A percentile compares a stretch with the other conserved stretches of the same genome.
phyloP scores from a whole-genome alignment of 306 rosid species.

The Sicyos edulis region DNA sequence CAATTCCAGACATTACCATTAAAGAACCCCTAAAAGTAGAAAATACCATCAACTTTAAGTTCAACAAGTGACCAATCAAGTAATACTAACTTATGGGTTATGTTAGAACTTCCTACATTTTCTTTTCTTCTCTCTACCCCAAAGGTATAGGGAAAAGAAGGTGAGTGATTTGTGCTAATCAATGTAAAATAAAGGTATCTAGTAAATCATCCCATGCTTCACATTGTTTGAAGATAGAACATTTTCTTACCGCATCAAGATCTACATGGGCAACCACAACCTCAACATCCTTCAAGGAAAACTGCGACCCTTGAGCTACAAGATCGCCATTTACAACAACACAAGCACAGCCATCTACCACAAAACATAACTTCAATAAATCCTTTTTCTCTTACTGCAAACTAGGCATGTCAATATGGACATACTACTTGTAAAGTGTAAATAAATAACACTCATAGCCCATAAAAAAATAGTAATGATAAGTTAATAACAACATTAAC shows the following conservation, averaged over 20 bases:
- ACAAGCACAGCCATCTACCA: slow-evolving; percentile 81
- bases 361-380: slow-evolving; percentile 17
- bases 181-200: neutral
- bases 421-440: too few relatives aligned
- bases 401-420: neutral
- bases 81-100: neutral
- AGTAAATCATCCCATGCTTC: neutral
- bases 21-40: neutral
- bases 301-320: slow-evolving; percentile 91
- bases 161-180: neutral
- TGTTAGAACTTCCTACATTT: neutral
- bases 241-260: slow-evolving; percentile 69
- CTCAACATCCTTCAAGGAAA: slow-evolving; percentile 88
- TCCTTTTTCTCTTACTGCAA: neutral
- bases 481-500: too few relatives aligned
- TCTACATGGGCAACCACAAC: slow-evolving; percentile 81
- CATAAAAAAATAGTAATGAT: too few relatives aligned
- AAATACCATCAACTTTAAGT: neutral
- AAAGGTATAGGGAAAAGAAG: neutral
- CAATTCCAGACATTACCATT: neutral
- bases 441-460: too few relatives aligned
- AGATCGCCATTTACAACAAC: slow-evolving; percentile 86
- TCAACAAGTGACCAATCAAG: neutral
- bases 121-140: neutral
- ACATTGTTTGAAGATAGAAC: neutral